Percentiles rank a stretch among this genome's conserved stretches.
phyloP scores from a whole-genome alignment of 1,284 basidiomycete genomes.

The Heterobasidion occidentale region DNA sequence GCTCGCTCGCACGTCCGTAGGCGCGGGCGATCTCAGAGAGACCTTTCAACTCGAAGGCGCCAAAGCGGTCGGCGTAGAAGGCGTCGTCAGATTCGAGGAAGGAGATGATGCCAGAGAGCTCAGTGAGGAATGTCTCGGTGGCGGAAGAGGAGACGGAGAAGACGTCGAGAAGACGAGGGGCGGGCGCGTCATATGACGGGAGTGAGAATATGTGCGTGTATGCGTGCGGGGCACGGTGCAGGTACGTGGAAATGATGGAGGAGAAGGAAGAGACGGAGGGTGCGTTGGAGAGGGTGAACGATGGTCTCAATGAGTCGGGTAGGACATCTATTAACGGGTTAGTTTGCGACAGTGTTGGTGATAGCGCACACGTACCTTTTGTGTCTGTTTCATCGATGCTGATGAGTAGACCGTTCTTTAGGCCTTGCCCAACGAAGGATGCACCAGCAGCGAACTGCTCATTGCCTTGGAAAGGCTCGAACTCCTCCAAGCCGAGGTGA shows the following conservation, averaged over 20 bases:
- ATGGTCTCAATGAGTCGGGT: conserved; percentile 35
- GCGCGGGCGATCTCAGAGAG: conserved; percentile 37
- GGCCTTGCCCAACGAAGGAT: conserved; percentile 50
- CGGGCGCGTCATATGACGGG: conserved; percentile 15
- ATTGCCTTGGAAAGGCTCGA: conserved; percentile 40
- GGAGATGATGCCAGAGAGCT: conserved; percentile 35
- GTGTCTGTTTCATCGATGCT: conserved; percentile 51
- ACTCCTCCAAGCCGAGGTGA: conserved; percentile 62
- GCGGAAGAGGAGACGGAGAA: conserved; percentile 31
- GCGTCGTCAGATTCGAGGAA: conserved; percentile 39
- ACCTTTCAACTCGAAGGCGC: conserved; percentile 49
- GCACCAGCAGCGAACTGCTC: conserved; percentile 21
- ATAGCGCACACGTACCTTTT: conserved; percentile 33
- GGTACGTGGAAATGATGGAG: conserved; percentile 45
- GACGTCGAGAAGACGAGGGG: conserved; percentile 31
- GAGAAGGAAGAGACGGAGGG: conserved; percentile 29
- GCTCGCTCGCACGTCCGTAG: conserved; percentile 43
- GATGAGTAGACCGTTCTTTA: conserved; percentile 43
- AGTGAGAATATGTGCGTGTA: conserved; percentile 44
- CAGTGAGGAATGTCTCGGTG: conserved; percentile 31
- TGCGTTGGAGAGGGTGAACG: conserved; percentile 30
- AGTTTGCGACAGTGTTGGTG: conserved; percentile 4
- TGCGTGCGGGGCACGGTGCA: conserved; percentile 46
- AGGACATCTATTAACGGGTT: conserved; percentile 33
- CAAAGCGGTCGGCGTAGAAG: conserved; percentile 39